phyloP scores from a whole-genome alignment of 257 asterid genomes.

The Paraleonurus japonicus region DNA sequence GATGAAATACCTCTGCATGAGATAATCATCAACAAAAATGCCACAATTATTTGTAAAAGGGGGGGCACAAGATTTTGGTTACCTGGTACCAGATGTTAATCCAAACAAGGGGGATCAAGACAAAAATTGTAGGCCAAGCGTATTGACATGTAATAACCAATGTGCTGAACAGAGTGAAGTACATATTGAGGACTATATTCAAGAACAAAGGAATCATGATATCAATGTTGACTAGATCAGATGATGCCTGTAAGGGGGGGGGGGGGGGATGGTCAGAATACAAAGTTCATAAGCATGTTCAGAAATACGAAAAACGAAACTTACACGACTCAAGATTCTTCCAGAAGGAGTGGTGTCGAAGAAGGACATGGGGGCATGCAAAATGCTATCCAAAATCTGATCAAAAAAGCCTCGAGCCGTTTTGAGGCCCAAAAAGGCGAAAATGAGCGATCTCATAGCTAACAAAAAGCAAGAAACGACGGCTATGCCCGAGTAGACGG shows the following conservation, averaged over 20 bases:
- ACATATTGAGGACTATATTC: constrained; percentile 32
- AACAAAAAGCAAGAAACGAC: constrained; percentile 34
- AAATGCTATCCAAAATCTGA: constrained; percentile 46
- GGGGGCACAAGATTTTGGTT: constrained; percentile 7
- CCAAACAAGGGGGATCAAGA: constrained; percentile 61
- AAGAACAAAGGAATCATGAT: constrained; percentile 45
- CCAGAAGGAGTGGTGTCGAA: constrained; percentile 94
- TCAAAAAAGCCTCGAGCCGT: constrained; percentile 54
- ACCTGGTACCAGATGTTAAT: constrained; percentile 77
- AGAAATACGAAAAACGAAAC: constrained; percentile 1
- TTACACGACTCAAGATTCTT: constrained; percentile 69
- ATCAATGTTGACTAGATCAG: constrained; percentile 62
- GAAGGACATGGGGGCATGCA: constrained; percentile 88
- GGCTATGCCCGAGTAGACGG: constrained; percentile 41
- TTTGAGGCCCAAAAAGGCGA: constrained; percentile 46
- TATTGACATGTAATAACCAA: constrained; percentile 48
- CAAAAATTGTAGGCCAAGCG: constrained; percentile 68
- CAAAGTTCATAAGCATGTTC: neutral
- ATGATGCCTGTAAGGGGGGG: constrained; percentile 45
- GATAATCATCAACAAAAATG: neutral
- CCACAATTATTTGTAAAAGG: no score
- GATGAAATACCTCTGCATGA: constrained; percentile 53
- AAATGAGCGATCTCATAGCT: constrained; percentile 33
- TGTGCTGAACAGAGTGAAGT: constrained; percentile 45
- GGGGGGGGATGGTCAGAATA: neutral